phyloP scores from a whole-genome alignment of 371 early-diverging fungal species.

The Rhizopus sp. region DNA sequence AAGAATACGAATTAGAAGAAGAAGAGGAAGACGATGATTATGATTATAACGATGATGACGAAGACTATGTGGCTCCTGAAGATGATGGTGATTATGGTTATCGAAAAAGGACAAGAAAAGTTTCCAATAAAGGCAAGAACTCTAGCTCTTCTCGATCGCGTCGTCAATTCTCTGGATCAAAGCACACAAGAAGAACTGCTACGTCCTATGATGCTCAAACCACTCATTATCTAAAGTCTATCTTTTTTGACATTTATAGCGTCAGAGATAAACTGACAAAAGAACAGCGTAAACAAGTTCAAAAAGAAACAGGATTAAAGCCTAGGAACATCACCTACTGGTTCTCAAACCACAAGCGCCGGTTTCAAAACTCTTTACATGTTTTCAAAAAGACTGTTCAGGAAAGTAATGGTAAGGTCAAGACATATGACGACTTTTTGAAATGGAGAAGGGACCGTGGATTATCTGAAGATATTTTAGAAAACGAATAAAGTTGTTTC shows the following conservation, averaged over 20 bases:
- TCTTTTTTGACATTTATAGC: slow-evolving; percentile 47
- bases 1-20: slow-evolving; percentile 8
- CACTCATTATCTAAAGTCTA: slow-evolving; percentile 40
- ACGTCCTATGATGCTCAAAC: slow-evolving; percentile 49
- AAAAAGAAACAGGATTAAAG: slow-evolving; percentile 38
- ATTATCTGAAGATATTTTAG: slow-evolving; percentile 27
- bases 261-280: slow-evolving; percentile 43
- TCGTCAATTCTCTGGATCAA: neutral
- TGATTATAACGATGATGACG: neutral
- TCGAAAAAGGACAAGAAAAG: neutral
- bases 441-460: slow-evolving; percentile 31
- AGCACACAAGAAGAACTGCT: slow-evolving; percentile 32
- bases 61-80: slow-evolving; percentile 1
- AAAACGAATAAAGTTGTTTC: slow-evolving; percentile 8
- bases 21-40: slow-evolving; percentile 6
- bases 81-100: slow-evolving; percentile 5
- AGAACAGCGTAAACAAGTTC: slow-evolving; percentile 36
- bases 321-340: slow-evolving; percentile 53
- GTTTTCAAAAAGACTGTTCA: slow-evolving; percentile 30
- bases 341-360: slow-evolving; percentile 53
- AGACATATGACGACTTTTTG: slow-evolving; percentile 47
- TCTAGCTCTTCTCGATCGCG: neutral
- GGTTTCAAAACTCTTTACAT: slow-evolving; percentile 33
- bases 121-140: neutral
- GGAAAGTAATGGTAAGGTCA: slow-evolving; percentile 27